Evolutionary conservation across 164 flowering plant species (phyloP).

Genomic region (Magnolia changhungtana): DNA sequence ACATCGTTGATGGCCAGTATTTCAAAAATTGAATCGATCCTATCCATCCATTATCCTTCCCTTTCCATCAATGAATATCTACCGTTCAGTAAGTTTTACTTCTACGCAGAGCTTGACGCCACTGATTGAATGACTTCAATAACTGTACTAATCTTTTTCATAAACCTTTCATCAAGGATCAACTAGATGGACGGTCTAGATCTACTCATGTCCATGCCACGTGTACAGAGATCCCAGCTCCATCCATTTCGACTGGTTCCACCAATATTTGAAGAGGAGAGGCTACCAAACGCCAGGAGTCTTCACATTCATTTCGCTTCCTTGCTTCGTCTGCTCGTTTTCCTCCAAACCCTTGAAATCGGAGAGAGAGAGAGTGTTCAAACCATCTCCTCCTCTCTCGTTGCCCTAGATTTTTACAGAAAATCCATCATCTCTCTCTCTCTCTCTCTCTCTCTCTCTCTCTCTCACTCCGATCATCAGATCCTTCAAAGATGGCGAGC

Average conservation of each 20-base stretch:
- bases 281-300: no score
- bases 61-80: background rate
- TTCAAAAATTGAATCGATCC: no score
- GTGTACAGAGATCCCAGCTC: no score
- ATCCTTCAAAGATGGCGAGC: conserved; percentile 22
- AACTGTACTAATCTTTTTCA: no score
- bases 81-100: background rate
- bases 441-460: background rate
- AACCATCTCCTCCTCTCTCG: conserved; percentile 1
- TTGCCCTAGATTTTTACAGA: conserved; percentile 19
- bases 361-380: background rate
- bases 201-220: no score
- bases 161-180: no score
- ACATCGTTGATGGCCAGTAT: no score
- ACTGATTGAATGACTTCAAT: no score
- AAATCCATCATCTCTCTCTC: conserved; percentile 6
- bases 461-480: conserved; percentile 7
- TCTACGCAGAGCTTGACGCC: no score
- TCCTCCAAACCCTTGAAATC: background rate
- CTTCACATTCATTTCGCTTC: background rate
- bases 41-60: no score
- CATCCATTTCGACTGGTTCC: background rate
- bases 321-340: conserved; percentile 1
- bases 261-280: background rate
- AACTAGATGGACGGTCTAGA: no score